Evolutionary conservation across 371 early-diverging fungal species (phyloP).

Genomic region (Mortierella sp.): DNA sequence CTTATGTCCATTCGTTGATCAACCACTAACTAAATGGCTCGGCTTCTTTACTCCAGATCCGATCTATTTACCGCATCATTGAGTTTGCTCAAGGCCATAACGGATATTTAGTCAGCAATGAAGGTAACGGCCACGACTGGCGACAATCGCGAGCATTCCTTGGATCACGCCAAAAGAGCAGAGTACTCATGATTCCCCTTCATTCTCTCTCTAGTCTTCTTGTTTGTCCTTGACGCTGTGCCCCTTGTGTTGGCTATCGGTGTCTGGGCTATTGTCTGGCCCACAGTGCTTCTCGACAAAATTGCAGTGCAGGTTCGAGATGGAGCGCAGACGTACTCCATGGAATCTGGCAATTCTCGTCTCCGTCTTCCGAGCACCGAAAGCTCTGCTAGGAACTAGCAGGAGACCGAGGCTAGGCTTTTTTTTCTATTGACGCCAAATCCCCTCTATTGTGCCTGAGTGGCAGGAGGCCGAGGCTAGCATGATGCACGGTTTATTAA

Average conservation of each 20-base stretch:
- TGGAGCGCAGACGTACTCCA: neutral
- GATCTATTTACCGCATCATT: slow-evolving; percentile 38
- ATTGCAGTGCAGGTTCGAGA: slow-evolving; percentile 19
- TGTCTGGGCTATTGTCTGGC: slow-evolving; percentile 40
- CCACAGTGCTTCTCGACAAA: slow-evolving; percentile 16
- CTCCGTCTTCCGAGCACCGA: slow-evolving; percentile 15
- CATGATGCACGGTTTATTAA: too few species aligned
- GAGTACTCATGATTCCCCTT: neutral
- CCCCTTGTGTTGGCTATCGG: slow-evolving; percentile 45
- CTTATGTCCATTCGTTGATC: neutral
- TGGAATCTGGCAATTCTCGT: neutral
- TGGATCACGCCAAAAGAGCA: neutral
- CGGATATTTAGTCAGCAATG: slow-evolving; percentile 25
- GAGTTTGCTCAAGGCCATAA: slow-evolving; percentile 29
- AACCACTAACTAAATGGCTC: neutral
- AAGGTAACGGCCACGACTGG: slow-evolving; percentile 12
- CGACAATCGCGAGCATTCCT: neutral
- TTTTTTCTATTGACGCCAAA: too few species aligned
- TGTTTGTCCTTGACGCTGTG: slow-evolving; percentile 33
- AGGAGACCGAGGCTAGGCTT: too few species aligned
- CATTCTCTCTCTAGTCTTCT: slow-evolving; percentile 18
- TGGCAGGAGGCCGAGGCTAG: too few species aligned
- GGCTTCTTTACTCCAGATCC: slow-evolving; percentile 12
- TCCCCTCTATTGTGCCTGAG: too few species aligned
- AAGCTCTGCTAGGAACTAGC: neutral